These are phyloP conservation scores for Pseudocercospora cruenta DNA, from an alignment of 2,329 filamentous ascomycete species.

Conservation along the genomic window DNA sequence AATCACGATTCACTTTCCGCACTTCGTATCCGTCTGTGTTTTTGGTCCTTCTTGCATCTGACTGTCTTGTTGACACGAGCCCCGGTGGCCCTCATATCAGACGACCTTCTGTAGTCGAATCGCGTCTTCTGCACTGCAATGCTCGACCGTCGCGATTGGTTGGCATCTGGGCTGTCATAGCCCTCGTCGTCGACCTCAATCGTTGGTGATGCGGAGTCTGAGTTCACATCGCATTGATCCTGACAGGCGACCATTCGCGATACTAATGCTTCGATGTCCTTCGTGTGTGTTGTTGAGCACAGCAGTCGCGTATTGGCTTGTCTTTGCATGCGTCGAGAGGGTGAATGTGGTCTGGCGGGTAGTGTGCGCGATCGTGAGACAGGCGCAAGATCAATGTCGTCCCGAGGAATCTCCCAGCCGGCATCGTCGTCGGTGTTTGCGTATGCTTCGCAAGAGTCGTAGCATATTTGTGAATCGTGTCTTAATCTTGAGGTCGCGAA, in stretches of 20 bases:
- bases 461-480: conserved; percentile 36
- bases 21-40: conserved; percentile 25
- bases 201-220: not conserved
- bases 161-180: conserved; percentile 30
- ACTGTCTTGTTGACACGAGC: conserved; percentile 35
- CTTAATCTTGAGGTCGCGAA: conserved; percentile 34
- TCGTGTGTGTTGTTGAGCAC: conserved; percentile 44
- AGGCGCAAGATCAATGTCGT: conserved; percentile 18
- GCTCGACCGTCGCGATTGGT: conserved; percentile 28
- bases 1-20: conserved; percentile 22
- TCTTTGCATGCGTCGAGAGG: conserved; percentile 45
- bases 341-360: conserved; percentile 36
- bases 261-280: conserved; percentile 48
- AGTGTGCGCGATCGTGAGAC: conserved; percentile 21
- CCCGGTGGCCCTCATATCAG: conserved; percentile 29
- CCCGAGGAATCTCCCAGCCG: conserved; percentile 33
- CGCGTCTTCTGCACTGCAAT: conserved; percentile 22
- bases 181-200: conserved; percentile 32
- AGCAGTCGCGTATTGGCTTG: conserved; percentile 47
- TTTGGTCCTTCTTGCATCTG: conserved; percentile 28
- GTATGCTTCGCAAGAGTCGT: conserved; percentile 40
- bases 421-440: conserved; percentile 38
- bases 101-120: conserved; percentile 28
- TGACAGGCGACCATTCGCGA: conserved; percentile 46
- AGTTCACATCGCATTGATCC: conserved; percentile 45